These are phyloP conservation scores for Russula ochroleuca DNA, from an alignment of 768 basidiomycete genomes.

Conservation along the genomic window DNA sequence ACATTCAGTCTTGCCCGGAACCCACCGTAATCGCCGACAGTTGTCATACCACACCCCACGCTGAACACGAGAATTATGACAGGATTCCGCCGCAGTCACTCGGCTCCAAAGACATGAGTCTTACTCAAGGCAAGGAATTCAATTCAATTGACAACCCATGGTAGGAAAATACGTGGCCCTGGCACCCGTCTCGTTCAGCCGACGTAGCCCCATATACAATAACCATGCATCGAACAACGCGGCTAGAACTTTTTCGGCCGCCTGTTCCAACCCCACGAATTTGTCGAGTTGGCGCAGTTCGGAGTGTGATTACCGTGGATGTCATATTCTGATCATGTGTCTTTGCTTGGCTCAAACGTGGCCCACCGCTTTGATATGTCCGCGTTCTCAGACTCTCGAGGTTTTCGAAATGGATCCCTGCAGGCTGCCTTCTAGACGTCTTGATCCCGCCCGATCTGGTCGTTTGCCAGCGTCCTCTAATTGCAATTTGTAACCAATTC, in stretches of 20 bases:
- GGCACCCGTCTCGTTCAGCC: not conserved
- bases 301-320: not conserved
- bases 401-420: not conserved
- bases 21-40: not conserved
- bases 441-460: slow-evolving; percentile 9
- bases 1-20: not conserved
- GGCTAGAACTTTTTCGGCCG: not conserved
- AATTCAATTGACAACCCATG: not conserved
- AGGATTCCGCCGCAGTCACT: not conserved
- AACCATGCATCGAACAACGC: not conserved
- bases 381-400: not conserved
- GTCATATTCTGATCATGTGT: slow-evolving; percentile 13
- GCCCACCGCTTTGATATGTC: not conserved
- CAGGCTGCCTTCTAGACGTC: slow-evolving; percentile 9
- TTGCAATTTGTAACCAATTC: slow-evolving; percentile 1
- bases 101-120: not conserved
- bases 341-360: slow-evolving; percentile 9
- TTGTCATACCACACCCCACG: not conserved
- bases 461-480: not conserved
- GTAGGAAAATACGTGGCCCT: not conserved
- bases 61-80: not conserved
- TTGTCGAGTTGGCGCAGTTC: not conserved
- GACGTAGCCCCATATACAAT: not conserved
- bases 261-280: not conserved
- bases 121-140: not conserved